Evolutionary conservation across 148 eudicot species (phyloP).

Genomic region (Pharnaceum exiguum): DNA sequence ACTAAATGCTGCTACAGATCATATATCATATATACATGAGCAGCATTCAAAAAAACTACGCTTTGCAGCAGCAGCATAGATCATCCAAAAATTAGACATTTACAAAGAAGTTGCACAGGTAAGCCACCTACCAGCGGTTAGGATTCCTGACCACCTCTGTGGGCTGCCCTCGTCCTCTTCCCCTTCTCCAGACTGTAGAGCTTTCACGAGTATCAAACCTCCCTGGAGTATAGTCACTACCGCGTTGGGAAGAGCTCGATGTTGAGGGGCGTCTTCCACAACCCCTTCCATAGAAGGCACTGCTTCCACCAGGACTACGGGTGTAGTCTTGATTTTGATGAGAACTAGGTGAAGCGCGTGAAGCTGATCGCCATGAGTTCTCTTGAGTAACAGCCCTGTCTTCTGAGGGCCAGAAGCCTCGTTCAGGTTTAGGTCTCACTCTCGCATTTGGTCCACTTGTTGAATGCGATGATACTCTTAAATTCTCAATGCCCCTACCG

Average conservation of each 20-base stretch:
- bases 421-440: background rate
- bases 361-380: constrained; percentile 5
- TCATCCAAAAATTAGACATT: too few species aligned
- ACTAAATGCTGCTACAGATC: too few species aligned
- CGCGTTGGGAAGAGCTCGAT: too few species aligned
- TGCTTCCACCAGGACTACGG: background rate
- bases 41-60: too few species aligned
- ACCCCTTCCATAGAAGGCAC: too few species aligned
- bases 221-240: too few species aligned
- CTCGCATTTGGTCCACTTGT: background rate
- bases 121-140: constrained; percentile 9
- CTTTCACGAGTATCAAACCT: too few species aligned
- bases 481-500: background rate
- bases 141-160: too few species aligned
- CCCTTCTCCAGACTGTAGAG: too few species aligned
- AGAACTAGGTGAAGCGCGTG: background rate
- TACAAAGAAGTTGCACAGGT: too few species aligned
- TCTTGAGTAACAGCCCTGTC: background rate
- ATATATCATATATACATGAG: too few species aligned
- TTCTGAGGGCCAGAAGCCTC: background rate
- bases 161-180: constrained; percentile 10
- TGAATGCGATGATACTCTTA: background rate
- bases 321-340: too few species aligned
- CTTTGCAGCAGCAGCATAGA: background rate
- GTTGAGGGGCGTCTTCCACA: background rate